phyloP scores from a whole-genome alignment of 257 asterid species.

The Scutellaria baicalensis region DNA sequence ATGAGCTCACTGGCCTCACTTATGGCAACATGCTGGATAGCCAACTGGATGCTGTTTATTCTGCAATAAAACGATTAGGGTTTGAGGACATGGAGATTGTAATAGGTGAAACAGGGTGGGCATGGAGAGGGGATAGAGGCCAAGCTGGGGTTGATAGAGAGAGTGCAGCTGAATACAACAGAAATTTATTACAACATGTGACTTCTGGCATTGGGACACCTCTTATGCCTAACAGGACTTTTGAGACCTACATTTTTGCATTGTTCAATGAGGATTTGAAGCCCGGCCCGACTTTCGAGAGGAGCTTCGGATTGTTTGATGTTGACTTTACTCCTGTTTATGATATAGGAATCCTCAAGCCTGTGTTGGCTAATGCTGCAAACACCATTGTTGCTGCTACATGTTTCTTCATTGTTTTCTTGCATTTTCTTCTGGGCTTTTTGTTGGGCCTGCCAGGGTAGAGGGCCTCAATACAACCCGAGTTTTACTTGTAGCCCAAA shows the following conservation, averaged over 20 bases:
- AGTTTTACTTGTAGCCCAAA: no score
- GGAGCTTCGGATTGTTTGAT: constrained; percentile 55
- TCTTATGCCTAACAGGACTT: constrained; percentile 35
- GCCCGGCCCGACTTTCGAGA: constrained; percentile 62
- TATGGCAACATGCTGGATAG: constrained; percentile 46
- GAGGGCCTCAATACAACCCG: not conserved
- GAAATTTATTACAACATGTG: constrained; percentile 30
- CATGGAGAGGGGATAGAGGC: constrained; percentile 34
- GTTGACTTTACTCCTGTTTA: constrained; percentile 41
- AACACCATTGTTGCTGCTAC: not conserved
- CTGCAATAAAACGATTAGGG: constrained; percentile 30
- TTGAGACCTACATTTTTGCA: constrained; percentile 42
- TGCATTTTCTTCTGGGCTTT: constrained; percentile 27
- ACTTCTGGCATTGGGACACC: constrained; percentile 45
- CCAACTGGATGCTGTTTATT: constrained; percentile 41
- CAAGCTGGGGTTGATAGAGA: constrained; percentile 28
- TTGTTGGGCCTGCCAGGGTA: constrained; percentile 43
- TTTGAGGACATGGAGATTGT: constrained; percentile 26
- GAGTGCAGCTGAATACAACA: constrained; percentile 34
- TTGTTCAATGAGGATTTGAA: constrained; percentile 56
- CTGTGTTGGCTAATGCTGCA: constrained; percentile 25
- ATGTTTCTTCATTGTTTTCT: constrained; percentile 20
- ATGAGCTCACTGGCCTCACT: constrained; percentile 14
- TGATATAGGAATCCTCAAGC: constrained; percentile 45
- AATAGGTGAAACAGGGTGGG: constrained; percentile 54